Evolutionary conservation across 441 rosid genomes (phyloP).

Genomic region (Lepidium campestre): DNA sequence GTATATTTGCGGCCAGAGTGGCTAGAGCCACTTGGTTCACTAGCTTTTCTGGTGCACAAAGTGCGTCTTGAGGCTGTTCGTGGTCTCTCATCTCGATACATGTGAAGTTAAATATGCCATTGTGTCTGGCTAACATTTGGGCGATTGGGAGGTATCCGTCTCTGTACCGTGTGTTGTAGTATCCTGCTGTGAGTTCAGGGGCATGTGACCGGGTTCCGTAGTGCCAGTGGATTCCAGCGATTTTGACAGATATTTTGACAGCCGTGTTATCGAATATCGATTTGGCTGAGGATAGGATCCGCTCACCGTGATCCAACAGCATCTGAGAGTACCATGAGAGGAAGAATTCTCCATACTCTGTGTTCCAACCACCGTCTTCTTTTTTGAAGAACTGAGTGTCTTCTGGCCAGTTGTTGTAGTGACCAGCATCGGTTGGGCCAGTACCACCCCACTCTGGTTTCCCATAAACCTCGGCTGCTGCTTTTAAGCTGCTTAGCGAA

Average conservation of each 20-base stretch:
- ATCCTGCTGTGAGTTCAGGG: slow-evolving; percentile 94
- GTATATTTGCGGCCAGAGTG: slow-evolving; percentile 56
- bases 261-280: slow-evolving; percentile 38
- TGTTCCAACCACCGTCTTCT: slow-evolving; percentile 78
- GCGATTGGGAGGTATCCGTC: slow-evolving; percentile 91
- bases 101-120: slow-evolving; percentile 84
- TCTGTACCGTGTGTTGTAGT: slow-evolving; percentile 75
- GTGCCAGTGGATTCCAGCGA: slow-evolving; percentile 97
- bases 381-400: slow-evolving; percentile 70
- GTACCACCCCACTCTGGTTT: slow-evolving; percentile 87
- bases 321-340: slow-evolving; percentile 82
- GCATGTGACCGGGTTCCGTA: slow-evolving; percentile 81
- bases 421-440: slow-evolving; percentile 92
- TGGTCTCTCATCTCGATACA: slow-evolving; percentile 91
- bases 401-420: slow-evolving; percentile 91
- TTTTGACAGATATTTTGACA: slow-evolving; percentile 70
- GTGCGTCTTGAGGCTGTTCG: slow-evolving; percentile 89
- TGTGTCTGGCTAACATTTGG: slow-evolving; percentile 70
- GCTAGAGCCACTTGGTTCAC: slow-evolving; percentile 83
- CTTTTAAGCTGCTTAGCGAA: slow-evolving; percentile 69
- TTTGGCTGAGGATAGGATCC: slow-evolving; percentile 58
- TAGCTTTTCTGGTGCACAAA: slow-evolving; percentile 88
- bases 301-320: slow-evolving; percentile 73
- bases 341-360: slow-evolving; percentile 73
- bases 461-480: slow-evolving; percentile 77